phyloP scores from a whole-genome alignment of 1,284 basidiomycete genomes.

The Stygiomarasmius scandens region DNA sequence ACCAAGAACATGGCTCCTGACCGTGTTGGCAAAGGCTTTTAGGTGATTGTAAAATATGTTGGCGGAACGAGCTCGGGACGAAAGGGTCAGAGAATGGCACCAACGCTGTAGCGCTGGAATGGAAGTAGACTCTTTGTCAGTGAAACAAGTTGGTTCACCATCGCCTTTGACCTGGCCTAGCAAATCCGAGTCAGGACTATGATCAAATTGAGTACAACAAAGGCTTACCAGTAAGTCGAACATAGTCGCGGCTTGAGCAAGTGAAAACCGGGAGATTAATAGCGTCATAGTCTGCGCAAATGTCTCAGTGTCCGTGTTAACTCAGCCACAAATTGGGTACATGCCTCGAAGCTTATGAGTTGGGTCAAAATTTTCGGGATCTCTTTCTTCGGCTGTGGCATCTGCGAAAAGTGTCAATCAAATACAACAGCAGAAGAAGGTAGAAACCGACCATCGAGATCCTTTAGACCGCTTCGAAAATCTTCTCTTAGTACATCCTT shows the following conservation, averaged over 20 bases:
- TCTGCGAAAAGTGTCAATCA: slow-evolving; percentile 34
- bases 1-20: slow-evolving; percentile 51
- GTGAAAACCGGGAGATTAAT: slow-evolving; percentile 67
- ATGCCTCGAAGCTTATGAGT: slow-evolving; percentile 50
- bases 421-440: slow-evolving; percentile 3
- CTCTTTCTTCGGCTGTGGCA: slow-evolving; percentile 55
- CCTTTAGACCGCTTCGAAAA: slow-evolving; percentile 59
- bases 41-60: slow-evolving; percentile 49
- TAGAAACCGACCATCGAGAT: slow-evolving; percentile 49
- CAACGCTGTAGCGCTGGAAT: slow-evolving; percentile 60
- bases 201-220: no score
- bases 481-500: slow-evolving; percentile 60
- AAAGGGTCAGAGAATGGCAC: slow-evolving; percentile 58
- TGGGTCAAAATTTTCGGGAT: slow-evolving; percentile 59
- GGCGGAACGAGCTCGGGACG: slow-evolving; percentile 56
- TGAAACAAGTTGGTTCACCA: slow-evolving; percentile 59
- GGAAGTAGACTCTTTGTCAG: slow-evolving; percentile 46
- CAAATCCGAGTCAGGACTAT: slow-evolving; percentile 1
- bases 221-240: slow-evolving; percentile 50
- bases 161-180: slow-evolving; percentile 60
- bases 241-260: slow-evolving; percentile 62
- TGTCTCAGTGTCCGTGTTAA: neutral
- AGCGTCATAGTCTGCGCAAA: slow-evolving; percentile 50
- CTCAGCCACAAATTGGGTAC: slow-evolving; percentile 13
- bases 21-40: slow-evolving; percentile 48